phyloP scores from a whole-genome alignment of 2,329 filamentous ascomycete genomes.

The Colletotrichum caudatum region DNA sequence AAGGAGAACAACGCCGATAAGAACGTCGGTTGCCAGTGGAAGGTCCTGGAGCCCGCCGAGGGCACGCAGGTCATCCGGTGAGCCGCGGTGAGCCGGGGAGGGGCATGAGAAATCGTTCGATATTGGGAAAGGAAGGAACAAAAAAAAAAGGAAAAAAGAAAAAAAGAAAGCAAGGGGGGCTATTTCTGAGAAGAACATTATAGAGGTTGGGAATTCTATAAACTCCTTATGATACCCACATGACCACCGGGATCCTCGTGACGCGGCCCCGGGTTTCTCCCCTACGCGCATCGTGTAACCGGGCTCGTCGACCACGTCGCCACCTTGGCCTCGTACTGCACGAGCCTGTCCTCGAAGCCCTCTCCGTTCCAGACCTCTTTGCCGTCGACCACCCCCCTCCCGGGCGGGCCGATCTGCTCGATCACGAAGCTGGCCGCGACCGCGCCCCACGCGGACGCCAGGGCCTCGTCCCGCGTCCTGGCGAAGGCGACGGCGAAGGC shows the following conservation, averaged over 20 bases:
- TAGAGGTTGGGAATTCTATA: slow-evolving; percentile 8
- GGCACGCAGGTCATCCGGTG: slow-evolving; percentile 64
- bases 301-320: not conserved
- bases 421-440: slow-evolving; percentile 36
- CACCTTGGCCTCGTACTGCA: slow-evolving; percentile 9
- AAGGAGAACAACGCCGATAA: slow-evolving; percentile 67
- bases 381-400: slow-evolving; percentile 9
- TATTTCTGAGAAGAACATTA: not conserved
- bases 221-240: slow-evolving; percentile 17
- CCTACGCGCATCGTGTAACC: not conserved
- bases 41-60: slow-evolving; percentile 87
- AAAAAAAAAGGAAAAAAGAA: too few species aligned
- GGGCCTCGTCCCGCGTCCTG: slow-evolving; percentile 10
- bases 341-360: slow-evolving; percentile 21
- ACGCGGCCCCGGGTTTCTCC: not conserved
- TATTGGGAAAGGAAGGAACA: not conserved
- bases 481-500: slow-evolving; percentile 6
- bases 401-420: slow-evolving; percentile 28
- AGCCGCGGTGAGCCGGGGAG: not conserved
- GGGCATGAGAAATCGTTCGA: too few species aligned
- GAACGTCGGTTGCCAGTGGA: slow-evolving; percentile 85
- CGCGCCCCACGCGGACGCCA: slow-evolving; percentile 29
- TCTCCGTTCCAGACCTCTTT: slow-evolving; percentile 29
- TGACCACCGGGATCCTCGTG: not conserved
- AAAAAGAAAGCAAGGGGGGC: not conserved